Evolutionary conservation across 331 rosid species (phyloP).

Genomic region (Quercus phellos): DNA sequence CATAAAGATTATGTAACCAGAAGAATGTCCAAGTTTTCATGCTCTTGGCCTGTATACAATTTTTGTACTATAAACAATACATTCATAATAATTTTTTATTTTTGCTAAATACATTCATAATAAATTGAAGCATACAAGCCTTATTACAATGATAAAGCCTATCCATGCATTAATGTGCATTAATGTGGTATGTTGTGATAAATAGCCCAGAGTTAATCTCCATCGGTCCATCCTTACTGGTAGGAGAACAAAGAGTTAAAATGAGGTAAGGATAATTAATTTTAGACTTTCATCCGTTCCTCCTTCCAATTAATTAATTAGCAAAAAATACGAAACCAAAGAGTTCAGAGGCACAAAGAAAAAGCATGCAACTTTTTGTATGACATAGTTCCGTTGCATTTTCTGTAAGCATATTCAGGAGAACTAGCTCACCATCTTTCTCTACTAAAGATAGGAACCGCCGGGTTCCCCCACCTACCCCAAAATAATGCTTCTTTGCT

Average conservation of each 20-base stretch:
- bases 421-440: constrained; percentile 60
- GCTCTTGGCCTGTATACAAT: background rate
- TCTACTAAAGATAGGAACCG: constrained; percentile 68
- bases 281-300: no score
- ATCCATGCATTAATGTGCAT: background rate
- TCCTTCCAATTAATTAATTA: no score
- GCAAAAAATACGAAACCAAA: no score
- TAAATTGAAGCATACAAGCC: constrained; percentile 1
- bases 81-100: background rate
- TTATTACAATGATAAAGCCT: background rate
- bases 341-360: background rate
- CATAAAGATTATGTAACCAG: background rate
- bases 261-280: no score
- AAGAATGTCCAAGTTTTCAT: background rate
- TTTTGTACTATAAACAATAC: constrained; percentile 4
- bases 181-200: background rate
- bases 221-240: no score
- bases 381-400: background rate
- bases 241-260: no score
- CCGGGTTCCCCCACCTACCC: constrained; percentile 88
- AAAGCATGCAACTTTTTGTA: background rate
- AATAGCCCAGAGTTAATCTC: no score
- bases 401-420: background rate
- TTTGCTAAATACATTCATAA: background rate
- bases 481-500: constrained; percentile 92